Percentiles rank a stretch among this genome's conserved stretches.
These are phyloP conservation scores for Fusarium sp. DNA, from an alignment of 2,329 filamentous ascomycete species.

Conservation along the genomic window DNA sequence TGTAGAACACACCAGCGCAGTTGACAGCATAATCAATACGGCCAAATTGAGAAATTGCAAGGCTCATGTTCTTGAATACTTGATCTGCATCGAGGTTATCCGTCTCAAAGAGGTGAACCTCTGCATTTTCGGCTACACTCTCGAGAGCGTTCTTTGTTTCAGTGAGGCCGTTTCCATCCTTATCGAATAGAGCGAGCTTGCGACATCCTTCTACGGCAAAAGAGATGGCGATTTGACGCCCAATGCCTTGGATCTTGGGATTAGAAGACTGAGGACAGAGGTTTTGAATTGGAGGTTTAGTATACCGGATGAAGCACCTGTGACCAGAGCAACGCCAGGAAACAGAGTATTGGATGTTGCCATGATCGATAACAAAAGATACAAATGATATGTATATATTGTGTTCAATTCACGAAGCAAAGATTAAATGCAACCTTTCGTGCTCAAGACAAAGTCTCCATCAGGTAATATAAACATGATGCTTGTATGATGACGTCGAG, in stretches of 20 bases:
- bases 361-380: background rate
- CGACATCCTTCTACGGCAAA: slow-evolving; percentile 58
- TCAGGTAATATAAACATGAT: slow-evolving; percentile 1
- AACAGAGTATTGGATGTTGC: slow-evolving; percentile 38
- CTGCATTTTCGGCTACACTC: background rate
- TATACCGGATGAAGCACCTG: slow-evolving; percentile 49
- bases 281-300: fast-evolving
- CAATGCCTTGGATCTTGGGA: slow-evolving; percentile 15
- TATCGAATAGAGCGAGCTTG: slow-evolving; percentile 56
- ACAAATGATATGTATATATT: background rate
- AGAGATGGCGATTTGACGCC: slow-evolving; percentile 50
- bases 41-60: slow-evolving; percentile 50
- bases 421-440: background rate
- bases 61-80: slow-evolving; percentile 50
- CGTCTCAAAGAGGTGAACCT: slow-evolving; percentile 41
- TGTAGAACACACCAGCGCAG: slow-evolving; percentile 50
- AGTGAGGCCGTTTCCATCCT: slow-evolving; percentile 46
- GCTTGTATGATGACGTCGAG: slow-evolving; percentile 22
- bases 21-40: slow-evolving; percentile 61
- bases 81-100: slow-evolving; percentile 53
- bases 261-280: background rate
- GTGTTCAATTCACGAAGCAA: background rate
- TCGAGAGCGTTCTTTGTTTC: slow-evolving; percentile 46
- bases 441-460: background rate
- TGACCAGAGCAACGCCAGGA: slow-evolving; percentile 48